These are phyloP conservation scores for Primulina tabacum DNA, from an alignment of 257 asterid species.

Conservation along the genomic window DNA sequence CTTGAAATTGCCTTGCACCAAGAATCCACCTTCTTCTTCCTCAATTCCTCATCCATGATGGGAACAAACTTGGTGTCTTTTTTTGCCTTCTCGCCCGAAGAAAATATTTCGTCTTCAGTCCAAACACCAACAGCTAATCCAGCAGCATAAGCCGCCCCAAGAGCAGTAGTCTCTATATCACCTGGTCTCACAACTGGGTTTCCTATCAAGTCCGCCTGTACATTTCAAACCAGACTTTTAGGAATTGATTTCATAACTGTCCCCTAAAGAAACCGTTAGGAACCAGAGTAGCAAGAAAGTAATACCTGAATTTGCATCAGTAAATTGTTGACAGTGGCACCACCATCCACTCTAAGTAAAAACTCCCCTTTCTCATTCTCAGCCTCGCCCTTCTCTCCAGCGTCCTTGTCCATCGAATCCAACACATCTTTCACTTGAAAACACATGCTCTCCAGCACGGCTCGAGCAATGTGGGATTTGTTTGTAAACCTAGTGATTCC, in stretches of 20 bases:
- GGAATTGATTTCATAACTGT: background rate
- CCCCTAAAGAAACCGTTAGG: background rate
- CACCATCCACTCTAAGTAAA: conserved; percentile 90
- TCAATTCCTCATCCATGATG: conserved; percentile 40
- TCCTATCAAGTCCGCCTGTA: conserved; percentile 82
- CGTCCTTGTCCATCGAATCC: conserved; percentile 95
- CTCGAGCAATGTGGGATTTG: conserved; percentile 89
- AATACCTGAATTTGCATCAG: conserved; percentile 94
- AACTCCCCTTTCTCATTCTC: conserved; percentile 55
- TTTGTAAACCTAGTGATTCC: conserved; percentile 93
- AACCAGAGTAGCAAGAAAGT: conserved; percentile 13
- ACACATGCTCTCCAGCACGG: conserved; percentile 98
- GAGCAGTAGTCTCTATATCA: conserved; percentile 90
- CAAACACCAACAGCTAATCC: conserved; percentile 90
- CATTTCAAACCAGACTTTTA: background rate
- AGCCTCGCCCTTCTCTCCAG: conserved; percentile 56
- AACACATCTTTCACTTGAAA: conserved; percentile 92
- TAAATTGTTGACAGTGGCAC: conserved; percentile 82
- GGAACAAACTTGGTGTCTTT: conserved; percentile 56
- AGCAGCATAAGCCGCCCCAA: conserved; percentile 96
- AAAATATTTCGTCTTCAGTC: conserved; percentile 62
- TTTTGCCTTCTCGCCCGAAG: conserved; percentile 55
- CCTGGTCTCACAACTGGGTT: conserved; percentile 78
- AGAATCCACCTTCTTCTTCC: conserved; percentile 75
- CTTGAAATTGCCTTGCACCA: conserved; percentile 89